Evolutionary conservation across 1,284 basidiomycete genomes (phyloP), one percentile per base, ranked within the genome.

Genomic region (Anthracocystis panici-leucophaei): DNA sequence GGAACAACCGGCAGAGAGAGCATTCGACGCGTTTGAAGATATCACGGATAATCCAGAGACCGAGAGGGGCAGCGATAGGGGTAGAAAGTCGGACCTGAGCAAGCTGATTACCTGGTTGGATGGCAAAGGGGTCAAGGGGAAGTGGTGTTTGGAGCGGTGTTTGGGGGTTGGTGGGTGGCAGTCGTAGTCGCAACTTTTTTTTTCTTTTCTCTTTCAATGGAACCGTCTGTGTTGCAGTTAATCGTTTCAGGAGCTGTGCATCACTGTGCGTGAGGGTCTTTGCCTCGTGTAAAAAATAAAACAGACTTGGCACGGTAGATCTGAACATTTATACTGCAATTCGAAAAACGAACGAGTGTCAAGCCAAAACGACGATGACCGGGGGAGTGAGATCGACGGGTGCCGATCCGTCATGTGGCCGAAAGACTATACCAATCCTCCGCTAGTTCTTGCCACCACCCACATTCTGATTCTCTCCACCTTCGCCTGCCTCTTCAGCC

Each of bases 401-500:
- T 12, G 35, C 29, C 11, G 35, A 38, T 8, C 33, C 33, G 33
- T 33, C 33, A 11, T 33, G 10, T 12, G 33, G 11, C 33, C 33
- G 8, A 33, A 33, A 2, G 12, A 7, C 8, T 9, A 2, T 33
- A 9, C 29, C n/a, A n/a, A n/a, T n/a, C n/a, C n/a, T n/a, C n/a
- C n/a, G n/a, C n/a, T 64, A 68, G 44, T 65, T 56, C 54, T 71
- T 75, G 40, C 57, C 60, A 44, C 61, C 64, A 4, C 57, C 29
- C 20, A 71, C 73, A 27, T 70, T 63, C 52, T 75, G 72, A 40
- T 75, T 64, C 31, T 80, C 68, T 5, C 77, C 75, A 27, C 80
- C 80, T 57, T 82, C 82, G 35, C 82, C 82, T 6, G 80, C 74
- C 50, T 82, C 83, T 46, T 84, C 78, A 31, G 70, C 70, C 81